These are phyloP conservation scores for Amaranthus hypochondriacus DNA, from an alignment of 148 eudicot species.

Conservation along the genomic window DNA sequence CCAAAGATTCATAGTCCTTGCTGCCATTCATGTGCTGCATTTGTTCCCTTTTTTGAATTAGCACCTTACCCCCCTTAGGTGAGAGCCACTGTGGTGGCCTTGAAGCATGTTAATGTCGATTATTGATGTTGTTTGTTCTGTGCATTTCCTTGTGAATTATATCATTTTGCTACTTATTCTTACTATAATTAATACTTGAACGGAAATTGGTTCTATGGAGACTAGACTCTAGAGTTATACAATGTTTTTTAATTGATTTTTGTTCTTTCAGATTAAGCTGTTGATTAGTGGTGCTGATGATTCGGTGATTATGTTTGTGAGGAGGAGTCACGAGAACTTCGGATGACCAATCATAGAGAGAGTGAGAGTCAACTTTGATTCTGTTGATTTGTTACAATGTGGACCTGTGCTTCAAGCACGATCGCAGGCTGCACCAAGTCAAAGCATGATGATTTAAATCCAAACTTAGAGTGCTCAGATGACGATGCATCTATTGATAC, in stretches of 20 bases:
- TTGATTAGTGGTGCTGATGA: slow-evolving; percentile 2
- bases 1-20: not conserved
- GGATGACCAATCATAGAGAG: slow-evolving; percentile 11
- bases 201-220: too few species aligned
- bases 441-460: slow-evolving; percentile 24
- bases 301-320: slow-evolving; percentile 8
- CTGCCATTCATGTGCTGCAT: not conserved
- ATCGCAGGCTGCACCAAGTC: slow-evolving; percentile 26
- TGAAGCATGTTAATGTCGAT: not conserved
- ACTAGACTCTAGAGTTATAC: not conserved
- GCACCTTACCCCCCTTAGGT: too few species aligned
- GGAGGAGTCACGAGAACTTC: not conserved
- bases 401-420: slow-evolving; percentile 45
- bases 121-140: not conserved
- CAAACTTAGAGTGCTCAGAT: slow-evolving; percentile 46
- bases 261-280: slow-evolving; percentile 24
- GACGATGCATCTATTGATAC: slow-evolving; percentile 44
- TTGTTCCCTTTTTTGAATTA: not conserved
- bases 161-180: not conserved
- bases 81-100: not conserved
- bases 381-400: slow-evolving; percentile 28
- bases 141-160: too few species aligned
- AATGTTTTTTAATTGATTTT: slow-evolving; percentile 1
- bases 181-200: not conserved
- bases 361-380: not conserved